Percentiles rank a stretch among this genome's conserved stretches.
phyloP scores from a whole-genome alignment of 2,329 filamentous ascomycete genomes.

The Orbilia quercus region DNA sequence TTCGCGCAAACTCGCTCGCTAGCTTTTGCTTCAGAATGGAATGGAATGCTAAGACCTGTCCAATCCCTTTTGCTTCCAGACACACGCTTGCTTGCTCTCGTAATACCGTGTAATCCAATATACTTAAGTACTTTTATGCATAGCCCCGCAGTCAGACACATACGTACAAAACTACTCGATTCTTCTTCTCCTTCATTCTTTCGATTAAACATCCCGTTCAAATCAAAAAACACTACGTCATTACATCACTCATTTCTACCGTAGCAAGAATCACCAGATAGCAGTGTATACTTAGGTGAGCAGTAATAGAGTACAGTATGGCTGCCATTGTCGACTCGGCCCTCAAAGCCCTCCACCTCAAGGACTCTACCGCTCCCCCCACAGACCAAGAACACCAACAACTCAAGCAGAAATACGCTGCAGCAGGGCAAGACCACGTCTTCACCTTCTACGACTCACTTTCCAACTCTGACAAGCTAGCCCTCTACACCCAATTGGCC shows the following conservation, averaged over 20 bases:
- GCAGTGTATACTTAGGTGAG: not conserved
- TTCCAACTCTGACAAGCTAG: constrained; percentile 75
- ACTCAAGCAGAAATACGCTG: constrained; percentile 77
- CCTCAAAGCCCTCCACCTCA: constrained; percentile 39
- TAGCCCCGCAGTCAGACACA: constrained; percentile 29
- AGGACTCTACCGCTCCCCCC: constrained; percentile 58
- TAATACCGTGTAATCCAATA: too few species aligned
- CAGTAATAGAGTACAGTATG: constrained; percentile 66
- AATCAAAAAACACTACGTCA: not conserved
- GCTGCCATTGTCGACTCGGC: constrained; percentile 67
- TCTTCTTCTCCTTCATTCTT: not conserved
- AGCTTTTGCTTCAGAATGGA: constrained; percentile 1
- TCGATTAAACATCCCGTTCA: not conserved
- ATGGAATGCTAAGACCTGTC: constrained; percentile 17
- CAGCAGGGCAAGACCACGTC: constrained; percentile 82
- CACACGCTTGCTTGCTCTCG: constrained; percentile 24
- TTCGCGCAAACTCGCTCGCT: constrained; percentile 16
- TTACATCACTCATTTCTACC: too few species aligned
- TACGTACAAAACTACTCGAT: too few species aligned
- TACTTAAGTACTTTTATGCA: not conserved
- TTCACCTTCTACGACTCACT: constrained; percentile 90
- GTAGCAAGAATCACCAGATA: too few species aligned
- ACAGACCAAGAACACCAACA: constrained; percentile 64
- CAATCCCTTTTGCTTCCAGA: constrained; percentile 33
- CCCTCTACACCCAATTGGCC: constrained; percentile 82